A percentile compares a stretch with the other conserved stretches of the same genome.
These are phyloP conservation scores for Ceratobasidium sp. DNA, from an alignment of 1,284 basidiomycete genomes.

Conservation along the genomic window DNA sequence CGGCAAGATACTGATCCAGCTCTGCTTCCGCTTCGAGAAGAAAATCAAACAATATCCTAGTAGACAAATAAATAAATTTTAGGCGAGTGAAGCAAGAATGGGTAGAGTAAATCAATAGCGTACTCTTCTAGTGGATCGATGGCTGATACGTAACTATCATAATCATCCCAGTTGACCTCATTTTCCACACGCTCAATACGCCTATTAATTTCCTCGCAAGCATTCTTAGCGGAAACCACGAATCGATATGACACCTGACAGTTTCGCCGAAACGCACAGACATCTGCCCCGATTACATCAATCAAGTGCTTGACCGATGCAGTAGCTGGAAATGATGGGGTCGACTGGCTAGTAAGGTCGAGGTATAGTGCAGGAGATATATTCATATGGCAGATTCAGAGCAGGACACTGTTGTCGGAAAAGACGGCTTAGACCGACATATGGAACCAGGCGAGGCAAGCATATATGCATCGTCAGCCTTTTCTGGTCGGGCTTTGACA, in stretches of 20 bases:
- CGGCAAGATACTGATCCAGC: not conserved
- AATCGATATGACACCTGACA: constrained; percentile 26
- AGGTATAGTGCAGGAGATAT: not conserved
- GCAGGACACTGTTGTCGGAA: no score
- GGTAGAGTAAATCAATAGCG: not conserved
- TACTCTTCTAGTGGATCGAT: constrained; percentile 42
- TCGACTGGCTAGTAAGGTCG: not conserved
- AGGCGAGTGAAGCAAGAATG: not conserved
- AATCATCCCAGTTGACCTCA: not conserved
- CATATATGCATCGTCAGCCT: no score
- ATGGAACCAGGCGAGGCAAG: no score
- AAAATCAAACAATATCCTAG: not conserved
- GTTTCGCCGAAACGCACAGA: constrained; percentile 24
- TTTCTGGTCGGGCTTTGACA: no score
- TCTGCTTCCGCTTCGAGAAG: not conserved
- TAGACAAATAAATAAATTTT: no score
- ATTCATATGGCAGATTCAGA: no score
- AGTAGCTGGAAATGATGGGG: not conserved
- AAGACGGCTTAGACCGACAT: no score
- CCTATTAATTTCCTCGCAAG: constrained; percentile 28
- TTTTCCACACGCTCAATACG: constrained; percentile 8
- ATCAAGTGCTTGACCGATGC: constrained; percentile 13
- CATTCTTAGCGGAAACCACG: constrained; percentile 3
- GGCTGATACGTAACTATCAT: constrained; percentile 8
- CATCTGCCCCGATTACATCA: constrained; percentile 16